These are phyloP conservation scores for Pythium catenulatum DNA, from an alignment of 352 stramenopile species.

Conservation along the genomic window DNA sequence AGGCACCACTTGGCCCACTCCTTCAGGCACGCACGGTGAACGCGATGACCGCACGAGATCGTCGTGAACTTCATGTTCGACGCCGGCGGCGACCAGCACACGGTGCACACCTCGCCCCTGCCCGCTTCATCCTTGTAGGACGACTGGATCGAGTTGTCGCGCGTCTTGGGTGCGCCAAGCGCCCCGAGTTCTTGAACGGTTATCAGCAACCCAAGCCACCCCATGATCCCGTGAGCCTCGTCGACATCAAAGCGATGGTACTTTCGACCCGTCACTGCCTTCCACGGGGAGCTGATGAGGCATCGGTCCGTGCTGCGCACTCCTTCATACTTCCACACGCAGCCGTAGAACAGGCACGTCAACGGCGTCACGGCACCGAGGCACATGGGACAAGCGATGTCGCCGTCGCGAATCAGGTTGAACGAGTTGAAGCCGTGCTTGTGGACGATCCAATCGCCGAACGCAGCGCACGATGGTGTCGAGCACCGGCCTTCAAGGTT, in stretches of 20 bases:
- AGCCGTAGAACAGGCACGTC: conserved; percentile 62
- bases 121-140: not conserved
- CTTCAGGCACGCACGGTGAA: not conserved
- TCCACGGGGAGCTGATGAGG: conserved; percentile 55
- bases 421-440: conserved; percentile 36
- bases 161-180: not conserved
- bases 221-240: conserved; percentile 26
- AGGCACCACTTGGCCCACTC: not conserved
- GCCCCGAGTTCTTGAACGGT: not conserved
- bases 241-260: conserved; percentile 36
- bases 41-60: not conserved
- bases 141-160: too few species aligned
- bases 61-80: not conserved
- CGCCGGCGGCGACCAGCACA: not conserved
- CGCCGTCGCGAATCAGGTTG: conserved; percentile 49
- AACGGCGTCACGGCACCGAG: conserved; percentile 26
- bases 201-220: conserved; percentile 29
- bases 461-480: conserved; percentile 34
- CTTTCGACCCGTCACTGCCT: not conserved
- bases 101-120: not conserved
- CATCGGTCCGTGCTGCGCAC: not conserved
- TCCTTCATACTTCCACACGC: conserved; percentile 62
- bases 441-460: conserved; percentile 51
- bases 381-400: conserved; percentile 51
- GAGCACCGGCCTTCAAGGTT: conserved; percentile 64